Evolutionary conservation across 495 filamentous ascomycete genomes (phyloP), one percentile per base, ranked within the genome.

Genomic region (Penicillium robsamsonii): DNA sequence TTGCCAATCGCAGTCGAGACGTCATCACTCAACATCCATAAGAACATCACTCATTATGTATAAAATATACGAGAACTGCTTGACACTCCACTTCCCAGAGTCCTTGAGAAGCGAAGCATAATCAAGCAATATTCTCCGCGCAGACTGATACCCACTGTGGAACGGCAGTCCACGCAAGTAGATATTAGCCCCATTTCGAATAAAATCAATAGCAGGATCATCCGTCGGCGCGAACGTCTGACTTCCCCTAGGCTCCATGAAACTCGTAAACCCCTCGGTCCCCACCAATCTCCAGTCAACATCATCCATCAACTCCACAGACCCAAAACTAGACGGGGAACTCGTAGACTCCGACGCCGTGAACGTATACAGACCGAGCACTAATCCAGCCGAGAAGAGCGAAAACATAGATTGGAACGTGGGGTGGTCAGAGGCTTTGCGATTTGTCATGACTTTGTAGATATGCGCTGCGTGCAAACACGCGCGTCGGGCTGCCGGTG

Each of bases 41-140:
- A 82, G 63, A 24, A 78, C 78, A 70, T 81, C 79, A 58, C 78
- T 80, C 77, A 82, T 81, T 17, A 80, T 81, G 50, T 77, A 72
- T 20, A 81, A 67, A 50, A 81, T 74, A 56, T 79, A 71, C 0
- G 71, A 74, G 53, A 78, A 77, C 20, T 78, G 76, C 48, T 75
- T 68, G 17, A 75, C 72, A 47, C 71, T 77, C 77, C 78, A 80
- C 51, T 77, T 75, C n/a, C 77, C 79, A 20, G 77, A 75, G 54
- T 80, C 77, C 57, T 79, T 76, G 24, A 82, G 63, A 17, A 82
- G 60, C 29, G 72, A 68, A 11, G 77, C 78, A 55, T 77, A 82
- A 64, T 81, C 77, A 29, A 79, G 65, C 18, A 82, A 55, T 37
- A 79, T 77, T 17, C 75, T 64, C 31, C 77, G 66, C 10, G 78